phyloP scores from a whole-genome alignment of 208 protist genomes.

The Herpetomonas samuelpessoai region DNA sequence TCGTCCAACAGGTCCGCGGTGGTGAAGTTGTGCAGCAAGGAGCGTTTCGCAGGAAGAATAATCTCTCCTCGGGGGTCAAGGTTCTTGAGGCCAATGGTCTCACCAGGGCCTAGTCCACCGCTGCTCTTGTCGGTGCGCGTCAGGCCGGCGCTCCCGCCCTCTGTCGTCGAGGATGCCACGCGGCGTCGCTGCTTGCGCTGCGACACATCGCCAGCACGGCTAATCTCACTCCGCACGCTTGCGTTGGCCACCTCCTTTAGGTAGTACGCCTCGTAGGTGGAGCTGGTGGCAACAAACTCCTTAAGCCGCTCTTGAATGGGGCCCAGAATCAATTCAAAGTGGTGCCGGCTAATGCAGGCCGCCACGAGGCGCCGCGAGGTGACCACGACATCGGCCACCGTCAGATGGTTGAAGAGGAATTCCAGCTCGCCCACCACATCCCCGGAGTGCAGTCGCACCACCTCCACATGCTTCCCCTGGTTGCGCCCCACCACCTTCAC shows the following conservation, averaged over 20 bases:
- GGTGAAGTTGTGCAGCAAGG: neutral
- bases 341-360: slow-evolving; percentile 72
- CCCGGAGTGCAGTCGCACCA: slow-evolving; percentile 56
- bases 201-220: slow-evolving; percentile 27
- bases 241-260: slow-evolving; percentile 46
- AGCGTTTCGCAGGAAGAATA: slow-evolving; percentile 10
- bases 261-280: slow-evolving; percentile 71
- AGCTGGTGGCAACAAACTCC: slow-evolving; percentile 66
- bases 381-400: slow-evolving; percentile 85
- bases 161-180: slow-evolving; percentile 4
- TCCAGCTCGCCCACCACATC: slow-evolving; percentile 89
- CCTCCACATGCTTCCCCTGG: slow-evolving; percentile 52
- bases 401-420: slow-evolving; percentile 84
- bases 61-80: slow-evolving; percentile 16
- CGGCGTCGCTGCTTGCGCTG: slow-evolving; percentile 15
- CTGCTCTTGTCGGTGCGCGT: neutral
- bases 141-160: neutral
- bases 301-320: slow-evolving; percentile 80
- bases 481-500: slow-evolving; percentile 77
- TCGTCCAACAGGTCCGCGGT: slow-evolving; percentile 4
- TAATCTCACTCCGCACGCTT: slow-evolving; percentile 62
- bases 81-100: neutral
- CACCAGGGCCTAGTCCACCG: neutral
- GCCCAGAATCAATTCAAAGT: slow-evolving; percentile 88
- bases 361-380: slow-evolving; percentile 45